Percentiles rank a stretch among this genome's conserved stretches.
phyloP scores from a whole-genome alignment of 2,329 filamentous ascomycete species.

The Volutella citrinella region DNA sequence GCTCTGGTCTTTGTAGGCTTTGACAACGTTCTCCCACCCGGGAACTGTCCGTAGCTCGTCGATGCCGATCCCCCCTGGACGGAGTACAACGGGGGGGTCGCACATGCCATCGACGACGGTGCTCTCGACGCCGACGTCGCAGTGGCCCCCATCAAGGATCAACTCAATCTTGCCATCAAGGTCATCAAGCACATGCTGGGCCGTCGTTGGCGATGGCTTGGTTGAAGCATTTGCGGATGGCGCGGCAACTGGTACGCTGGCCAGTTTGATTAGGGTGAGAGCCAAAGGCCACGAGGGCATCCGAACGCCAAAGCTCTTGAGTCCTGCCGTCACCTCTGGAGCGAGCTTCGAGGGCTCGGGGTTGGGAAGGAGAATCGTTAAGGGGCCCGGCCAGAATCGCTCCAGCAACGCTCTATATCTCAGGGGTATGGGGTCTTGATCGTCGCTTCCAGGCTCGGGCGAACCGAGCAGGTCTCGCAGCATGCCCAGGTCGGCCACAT shows the following conservation, averaged over 20 bases:
- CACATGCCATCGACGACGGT: slow-evolving; percentile 93
- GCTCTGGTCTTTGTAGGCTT: slow-evolving; percentile 75
- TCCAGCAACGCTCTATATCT: slow-evolving; percentile 78
- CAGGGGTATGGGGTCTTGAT: slow-evolving; percentile 54
- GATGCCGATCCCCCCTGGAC: slow-evolving; percentile 84
- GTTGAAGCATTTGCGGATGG: slow-evolving; percentile 95
- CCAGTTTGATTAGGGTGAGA: slow-evolving; percentile 77
- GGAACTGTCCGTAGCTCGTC: slow-evolving; percentile 70
- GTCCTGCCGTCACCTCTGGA: slow-evolving; percentile 85
- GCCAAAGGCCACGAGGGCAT: slow-evolving; percentile 88
- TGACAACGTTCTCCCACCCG: slow-evolving; percentile 77
- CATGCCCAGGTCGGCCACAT: slow-evolving; percentile 79
- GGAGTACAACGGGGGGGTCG: slow-evolving; percentile 73
- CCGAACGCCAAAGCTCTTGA: slow-evolving; percentile 81
- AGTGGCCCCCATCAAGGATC: slow-evolving; percentile 85
- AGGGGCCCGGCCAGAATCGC: slow-evolving; percentile 88
- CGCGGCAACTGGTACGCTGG: slow-evolving; percentile 77
- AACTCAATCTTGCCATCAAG: slow-evolving; percentile 77
- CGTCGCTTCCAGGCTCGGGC: slow-evolving; percentile 16
- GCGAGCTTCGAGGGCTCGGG: slow-evolving; percentile 69
- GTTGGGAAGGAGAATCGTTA: slow-evolving; percentile 85
- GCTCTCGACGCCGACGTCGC: slow-evolving; percentile 88
- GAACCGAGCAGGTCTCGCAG: slow-evolving; percentile 58
- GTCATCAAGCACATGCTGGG: slow-evolving; percentile 85
- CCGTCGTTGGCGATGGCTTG: slow-evolving; percentile 85